These are phyloP conservation scores for Collybia sordida DNA, from an alignment of 768 basidiomycete genomes.

Conservation along the genomic window DNA sequence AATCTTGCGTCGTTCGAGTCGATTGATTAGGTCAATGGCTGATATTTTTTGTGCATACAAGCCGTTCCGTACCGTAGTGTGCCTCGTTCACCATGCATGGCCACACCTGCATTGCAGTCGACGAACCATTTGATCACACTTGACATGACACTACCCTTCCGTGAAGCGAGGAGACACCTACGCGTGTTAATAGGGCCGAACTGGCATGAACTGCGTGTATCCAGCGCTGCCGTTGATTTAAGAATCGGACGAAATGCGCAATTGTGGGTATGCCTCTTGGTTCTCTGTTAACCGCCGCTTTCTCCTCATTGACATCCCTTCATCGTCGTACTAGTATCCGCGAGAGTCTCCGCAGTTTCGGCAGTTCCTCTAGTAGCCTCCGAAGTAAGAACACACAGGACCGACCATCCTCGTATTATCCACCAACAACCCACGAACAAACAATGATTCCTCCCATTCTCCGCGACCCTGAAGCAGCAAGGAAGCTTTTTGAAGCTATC, in stretches of 20 bases:
- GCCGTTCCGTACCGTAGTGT: background rate
- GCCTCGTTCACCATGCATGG: conserved; percentile 15
- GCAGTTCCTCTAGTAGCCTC: conserved; percentile 19
- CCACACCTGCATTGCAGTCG: conserved; percentile 2
- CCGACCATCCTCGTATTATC: conserved; percentile 30
- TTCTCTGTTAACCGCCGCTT: conserved; percentile 36
- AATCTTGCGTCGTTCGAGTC: conserved; percentile 7
- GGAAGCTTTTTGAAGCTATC: conserved; percentile 46
- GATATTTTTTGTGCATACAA: background rate
- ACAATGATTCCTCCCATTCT: conserved; percentile 54
- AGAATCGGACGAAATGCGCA: conserved; percentile 32
- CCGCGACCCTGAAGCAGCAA: conserved; percentile 60
- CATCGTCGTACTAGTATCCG: conserved; percentile 30
- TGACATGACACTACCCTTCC: conserved; percentile 31
- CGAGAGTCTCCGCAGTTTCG: conserved; percentile 29
- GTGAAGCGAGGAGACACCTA: conserved; percentile 18
- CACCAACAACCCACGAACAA: conserved; percentile 48
- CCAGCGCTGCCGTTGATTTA: conserved; percentile 38
- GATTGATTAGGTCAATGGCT: conserved; percentile 1
- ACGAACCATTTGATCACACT: conserved; percentile 12
- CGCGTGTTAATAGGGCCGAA: conserved; percentile 16
- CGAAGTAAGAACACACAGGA: conserved; percentile 20
- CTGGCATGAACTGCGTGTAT: conserved; percentile 37
- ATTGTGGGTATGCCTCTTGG: conserved; percentile 32
- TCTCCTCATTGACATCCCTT: conserved; percentile 25